Evolutionary conservation across 306 rosid species (phyloP).

Genomic region (Inga oerstediana): DNA sequence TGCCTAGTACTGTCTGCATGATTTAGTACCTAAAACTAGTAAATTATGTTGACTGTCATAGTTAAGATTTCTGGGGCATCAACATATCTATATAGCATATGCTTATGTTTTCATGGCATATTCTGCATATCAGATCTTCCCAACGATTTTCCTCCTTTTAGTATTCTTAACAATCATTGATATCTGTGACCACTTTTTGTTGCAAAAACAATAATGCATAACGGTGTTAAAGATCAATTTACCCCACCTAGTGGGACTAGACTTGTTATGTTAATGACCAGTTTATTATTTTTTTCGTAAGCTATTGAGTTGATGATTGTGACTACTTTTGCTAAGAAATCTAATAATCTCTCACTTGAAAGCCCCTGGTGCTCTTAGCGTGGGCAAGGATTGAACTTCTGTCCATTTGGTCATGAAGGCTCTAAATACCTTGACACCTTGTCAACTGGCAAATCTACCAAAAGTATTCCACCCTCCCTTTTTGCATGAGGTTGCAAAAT

Average conservation of each 20-base stretch:
- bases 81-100: background rate
- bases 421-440: too few relatives aligned
- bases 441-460: background rate
- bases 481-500: background rate
- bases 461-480: background rate
- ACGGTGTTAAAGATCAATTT: background rate
- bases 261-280: background rate
- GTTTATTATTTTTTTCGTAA: too few relatives aligned
- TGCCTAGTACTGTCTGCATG: constrained; percentile 1
- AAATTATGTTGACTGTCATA: background rate
- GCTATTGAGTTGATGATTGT: background rate
- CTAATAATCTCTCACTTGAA: background rate
- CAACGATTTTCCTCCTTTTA: too few relatives aligned
- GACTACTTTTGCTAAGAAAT: background rate
- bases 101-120: background rate
- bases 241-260: background rate
- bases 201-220: background rate
- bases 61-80: background rate
- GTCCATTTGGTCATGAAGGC: background rate
- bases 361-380: background rate
- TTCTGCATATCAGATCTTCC: background rate
- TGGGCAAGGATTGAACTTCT: background rate
- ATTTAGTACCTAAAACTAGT: constrained; percentile 10
- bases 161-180: background rate
- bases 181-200: background rate